Conservation (phyloP, 805 yeast species). For the Lachancea dasiensis region DNA sequence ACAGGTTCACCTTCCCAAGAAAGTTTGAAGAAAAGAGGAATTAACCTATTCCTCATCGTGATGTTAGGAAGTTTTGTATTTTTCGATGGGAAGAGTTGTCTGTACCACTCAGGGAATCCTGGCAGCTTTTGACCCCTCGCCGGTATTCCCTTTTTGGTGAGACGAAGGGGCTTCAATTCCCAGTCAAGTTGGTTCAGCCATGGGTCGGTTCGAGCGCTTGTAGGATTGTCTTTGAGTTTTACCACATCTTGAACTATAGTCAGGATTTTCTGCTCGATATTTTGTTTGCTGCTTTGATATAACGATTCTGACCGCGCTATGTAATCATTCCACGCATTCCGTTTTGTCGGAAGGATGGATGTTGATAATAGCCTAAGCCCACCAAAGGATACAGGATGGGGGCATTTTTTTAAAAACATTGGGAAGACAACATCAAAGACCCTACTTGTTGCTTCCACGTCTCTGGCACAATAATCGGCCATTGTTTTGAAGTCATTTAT, state of each 20-base stretch:
- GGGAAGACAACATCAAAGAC: conserved; percentile 70
- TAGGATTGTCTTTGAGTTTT: conserved; percentile 37
- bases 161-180: conserved; percentile 54
- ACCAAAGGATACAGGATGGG: conserved; percentile 93
- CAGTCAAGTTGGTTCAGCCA: conserved; percentile 92
- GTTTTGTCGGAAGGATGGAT: conserved; percentile 71
- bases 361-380: conserved; percentile 72
- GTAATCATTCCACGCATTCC: conserved; percentile 62
- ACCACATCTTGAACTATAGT: conserved; percentile 57
- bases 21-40: conserved; percentile 70
- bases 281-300: conserved; percentile 51
- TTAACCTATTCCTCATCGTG: conserved; percentile 64
- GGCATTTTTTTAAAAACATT: conserved; percentile 56
- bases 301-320: conserved; percentile 59
- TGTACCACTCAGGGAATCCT: conserved; percentile 93
- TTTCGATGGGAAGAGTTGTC: conserved; percentile 42
- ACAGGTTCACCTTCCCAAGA: conserved; percentile 85
- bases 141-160: conserved; percentile 65
- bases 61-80: conserved; percentile 43
- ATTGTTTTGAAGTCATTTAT: conserved; percentile 51
- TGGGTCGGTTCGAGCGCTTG: conserved; percentile 55
- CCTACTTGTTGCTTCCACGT: conserved; percentile 67
- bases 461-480: conserved; percentile 78
- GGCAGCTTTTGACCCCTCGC: conserved; percentile 72
- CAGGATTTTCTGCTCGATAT: conserved; percentile 53